Base-by-base conservation (phyloP, 768 basidiomycete genomes). In the Gloeopeniophorella convolvens region DNA sequence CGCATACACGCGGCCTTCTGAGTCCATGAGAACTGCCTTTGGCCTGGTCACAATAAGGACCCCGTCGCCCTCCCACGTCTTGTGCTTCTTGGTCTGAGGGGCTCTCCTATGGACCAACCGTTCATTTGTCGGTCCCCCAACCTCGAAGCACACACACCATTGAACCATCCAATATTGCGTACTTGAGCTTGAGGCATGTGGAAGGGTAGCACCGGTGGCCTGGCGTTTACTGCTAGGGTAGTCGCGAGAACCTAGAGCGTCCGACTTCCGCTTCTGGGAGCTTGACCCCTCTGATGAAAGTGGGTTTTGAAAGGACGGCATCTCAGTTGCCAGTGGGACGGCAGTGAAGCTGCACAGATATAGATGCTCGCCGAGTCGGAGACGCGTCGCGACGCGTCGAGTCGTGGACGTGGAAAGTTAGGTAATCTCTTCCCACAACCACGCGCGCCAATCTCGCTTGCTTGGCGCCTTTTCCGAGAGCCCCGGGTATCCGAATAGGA, bases 11-110 rank as follows among this genome's bases (percentile, higher is more conserved):
- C 77, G 79, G 20, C 84, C 83, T 45, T 88, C 83, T 7, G 70
- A 62, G 57, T 84, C 80, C 51, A 78, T 79, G 23, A 88, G 65
- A 3, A 68, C 74, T 41, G 74, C 76, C 59, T 69, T 63, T 7
- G 43, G 45, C 37, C 64, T 67, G 50, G 60, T 72, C 15, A 79
- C 69, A 9, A 78, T 77, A 4, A 88, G 71, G n/a, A 85, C 72
- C 31, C 74, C 83, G 59, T 84, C 88, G 31, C 86, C 89, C 45
- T 93, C 89, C 91, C 91, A 94, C 0, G 85, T 90, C 64, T 91
- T 90, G 60, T 92, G 83, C 66, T 93, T 93, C 69, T 79, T 87
- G 32, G 72, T 70, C 64, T 89, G 85, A 36, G 74, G 82, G 37
- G 69, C 75, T 51, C 85, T 69, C 85, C 84, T 86, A 30, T 24